Percentiles rank a stretch among this genome's conserved stretches.
Conservation (phyloP, 306 rosid species). For the Echinosophora koreensis region DNA sequence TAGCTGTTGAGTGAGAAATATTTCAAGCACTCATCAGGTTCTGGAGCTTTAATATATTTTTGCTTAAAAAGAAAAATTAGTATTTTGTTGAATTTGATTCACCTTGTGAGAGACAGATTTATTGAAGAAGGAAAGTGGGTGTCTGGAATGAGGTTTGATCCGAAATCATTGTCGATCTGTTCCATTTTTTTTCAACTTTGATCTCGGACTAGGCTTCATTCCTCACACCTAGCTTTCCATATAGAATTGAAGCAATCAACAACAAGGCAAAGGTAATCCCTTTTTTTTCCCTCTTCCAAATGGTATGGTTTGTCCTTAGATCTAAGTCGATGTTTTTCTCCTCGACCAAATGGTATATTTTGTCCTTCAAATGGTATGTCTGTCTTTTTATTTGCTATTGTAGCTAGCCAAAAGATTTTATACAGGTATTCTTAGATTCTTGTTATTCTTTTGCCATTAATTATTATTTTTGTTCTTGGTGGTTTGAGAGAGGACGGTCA, state of each 20-base stretch:
- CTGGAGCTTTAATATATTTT: not conserved
- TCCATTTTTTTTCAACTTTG: not conserved
- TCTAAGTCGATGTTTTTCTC: not conserved
- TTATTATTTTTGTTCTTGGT: constrained; percentile 14
- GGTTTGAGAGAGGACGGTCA: constrained; percentile 18
- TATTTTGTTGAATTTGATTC: constrained; percentile 24
- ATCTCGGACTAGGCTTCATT: constrained; percentile 98
- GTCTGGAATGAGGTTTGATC: constrained; percentile 73
- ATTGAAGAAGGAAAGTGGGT: constrained; percentile 54
- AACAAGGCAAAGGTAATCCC: constrained; percentile 38
- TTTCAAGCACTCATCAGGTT: constrained; percentile 2
- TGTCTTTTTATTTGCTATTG: not conserved
- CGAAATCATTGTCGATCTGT: constrained; percentile 56
- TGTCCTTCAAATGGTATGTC: not conserved
- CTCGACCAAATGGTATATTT: too few relatives aligned
- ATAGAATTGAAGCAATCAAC: constrained; percentile 30
- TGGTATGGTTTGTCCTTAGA: not conserved
- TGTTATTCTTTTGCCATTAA: not conserved
- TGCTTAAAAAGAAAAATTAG: too few relatives aligned
- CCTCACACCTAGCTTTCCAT: constrained; percentile 69
- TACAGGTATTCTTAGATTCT: not conserved
- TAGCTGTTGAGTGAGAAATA: constrained; percentile 13
- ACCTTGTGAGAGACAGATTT: constrained; percentile 13
- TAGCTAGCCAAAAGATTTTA: constrained; percentile 14
- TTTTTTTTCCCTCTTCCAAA: constrained; percentile 18